Evolutionary conservation across 768 basidiomycete genomes (phyloP), one percentile per base, ranked within the genome.

Genomic region (Lactifluus pinguis): DNA sequence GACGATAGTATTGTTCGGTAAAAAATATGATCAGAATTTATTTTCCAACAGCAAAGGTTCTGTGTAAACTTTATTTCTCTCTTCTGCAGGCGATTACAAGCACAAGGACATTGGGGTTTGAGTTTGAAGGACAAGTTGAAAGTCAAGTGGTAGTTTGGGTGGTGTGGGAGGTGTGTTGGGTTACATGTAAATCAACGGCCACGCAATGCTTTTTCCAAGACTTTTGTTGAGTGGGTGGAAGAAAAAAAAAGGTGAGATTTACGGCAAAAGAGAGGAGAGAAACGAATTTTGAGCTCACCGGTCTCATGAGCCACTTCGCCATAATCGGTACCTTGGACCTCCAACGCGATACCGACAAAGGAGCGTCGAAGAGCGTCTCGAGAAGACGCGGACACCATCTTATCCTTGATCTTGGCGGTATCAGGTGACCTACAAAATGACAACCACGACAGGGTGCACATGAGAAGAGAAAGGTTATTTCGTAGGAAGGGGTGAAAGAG

Each of bases 311-410:
- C 78, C 65, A 97, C 79, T 72, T 98, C 93, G 55, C 75, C 76
- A 61, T 60, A 75, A 48, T 92, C 92, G 48, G 89, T 94, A 59
- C 83, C 94, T 73, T 98, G 95, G 57, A 98, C 79, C 72, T 97
- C 93, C 50, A 81, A 70, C 5, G 81, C 77, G 65, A 97, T 80
- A 57, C 94, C 95, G 29, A 81, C 82, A 32, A 98, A 80, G 36
- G 80, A 70, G 56, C 80, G 82, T 68, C 83, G 81, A 65, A 99
- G 75, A 5, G 86, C 86, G 30, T 92, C 89, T 70, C 83, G 86
- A 55, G 95, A 98, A 17, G 92, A 86, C 3, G 95, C 87, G 75
- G 83, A 88, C 67, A 97, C 68, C 94, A 98, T 98, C 85, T 95
- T 98, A 70, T 83, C 79, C 76, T 89, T 93, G 74, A 95, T 80